These are phyloP conservation scores for Phytopythium boreale DNA, from an alignment of 352 stramenopile species.

Conservation along the genomic window DNA sequence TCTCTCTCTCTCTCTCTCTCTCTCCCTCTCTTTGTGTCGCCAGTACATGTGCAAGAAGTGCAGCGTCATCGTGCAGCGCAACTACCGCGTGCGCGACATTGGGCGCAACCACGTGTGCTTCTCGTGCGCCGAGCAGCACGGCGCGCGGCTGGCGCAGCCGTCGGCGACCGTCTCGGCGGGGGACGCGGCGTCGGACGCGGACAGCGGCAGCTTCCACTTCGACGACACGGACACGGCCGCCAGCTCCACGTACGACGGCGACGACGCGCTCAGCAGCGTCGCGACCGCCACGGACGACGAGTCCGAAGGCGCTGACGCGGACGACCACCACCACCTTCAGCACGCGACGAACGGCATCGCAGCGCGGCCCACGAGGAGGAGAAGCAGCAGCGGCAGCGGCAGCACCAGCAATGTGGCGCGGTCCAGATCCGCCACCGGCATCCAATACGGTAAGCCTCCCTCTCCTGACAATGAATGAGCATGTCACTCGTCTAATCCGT, in stretches of 20 bases:
- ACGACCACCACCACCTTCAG: not conserved
- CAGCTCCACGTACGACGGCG: not conserved
- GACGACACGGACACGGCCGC: constrained; percentile 1
- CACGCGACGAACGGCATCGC: not conserved
- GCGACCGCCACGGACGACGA: not conserved
- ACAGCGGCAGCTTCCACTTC: constrained; percentile 1
- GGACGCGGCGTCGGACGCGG: not conserved
- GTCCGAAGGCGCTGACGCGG: not conserved
- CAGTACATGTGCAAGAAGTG: constrained; percentile 77
- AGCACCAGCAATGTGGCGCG: not conserved
- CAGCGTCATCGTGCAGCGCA: constrained; percentile 49
- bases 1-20: not conserved
- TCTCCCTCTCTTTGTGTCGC: not conserved
- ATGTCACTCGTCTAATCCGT: too few relatives aligned
- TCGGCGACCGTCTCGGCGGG: not conserved
- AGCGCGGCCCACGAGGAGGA: not conserved
- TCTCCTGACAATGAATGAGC: too few relatives aligned
- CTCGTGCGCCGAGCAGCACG: constrained; percentile 48
- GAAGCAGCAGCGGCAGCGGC: constrained; percentile 7
- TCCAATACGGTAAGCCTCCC: not conserved
- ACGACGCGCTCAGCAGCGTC: constrained; percentile 6
- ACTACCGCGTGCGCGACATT: constrained; percentile 50
- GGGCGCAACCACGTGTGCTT: constrained; percentile 44
- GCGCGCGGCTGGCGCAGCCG: constrained; percentile 22
- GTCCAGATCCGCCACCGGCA: not conserved